These are phyloP conservation scores for Metschnikowia shivogae DNA, from an alignment of 805 yeast genomes.

Conservation along the genomic window DNA sequence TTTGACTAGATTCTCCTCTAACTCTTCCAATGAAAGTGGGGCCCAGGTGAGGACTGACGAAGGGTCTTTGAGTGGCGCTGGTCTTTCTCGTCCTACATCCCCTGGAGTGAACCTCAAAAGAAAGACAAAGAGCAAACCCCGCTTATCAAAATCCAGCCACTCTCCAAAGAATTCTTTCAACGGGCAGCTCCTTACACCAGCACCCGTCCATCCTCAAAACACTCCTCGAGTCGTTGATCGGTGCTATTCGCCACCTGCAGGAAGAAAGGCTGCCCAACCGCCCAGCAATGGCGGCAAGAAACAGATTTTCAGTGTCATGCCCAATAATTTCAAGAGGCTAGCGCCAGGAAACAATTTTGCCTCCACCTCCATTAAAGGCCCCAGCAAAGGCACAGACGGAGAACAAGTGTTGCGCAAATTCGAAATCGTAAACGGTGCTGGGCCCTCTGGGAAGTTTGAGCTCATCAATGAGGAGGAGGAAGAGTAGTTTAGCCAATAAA, in stretches of 20 bases:
- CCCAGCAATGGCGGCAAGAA: background rate
- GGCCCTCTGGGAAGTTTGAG: slow-evolving; percentile 1
- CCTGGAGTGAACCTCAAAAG: slow-evolving; percentile 11
- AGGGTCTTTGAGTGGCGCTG: slow-evolving; percentile 3
- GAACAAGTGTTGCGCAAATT: slow-evolving; percentile 1
- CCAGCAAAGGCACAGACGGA: background rate
- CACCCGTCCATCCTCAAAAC: slow-evolving; percentile 7
- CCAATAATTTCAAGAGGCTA: background rate
- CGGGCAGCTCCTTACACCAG: slow-evolving; percentile 7
- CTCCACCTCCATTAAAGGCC: background rate
- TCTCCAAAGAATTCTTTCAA: slow-evolving; percentile 1
- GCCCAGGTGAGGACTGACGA: slow-evolving; percentile 9
- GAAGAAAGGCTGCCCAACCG: background rate
- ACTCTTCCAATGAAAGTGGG: slow-evolving; percentile 35
- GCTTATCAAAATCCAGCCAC: slow-evolving; percentile 1
- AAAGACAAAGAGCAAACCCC: slow-evolving; percentile 9
- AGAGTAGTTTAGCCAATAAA: background rate
- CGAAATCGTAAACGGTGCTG: background rate
- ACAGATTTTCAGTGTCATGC: background rate
- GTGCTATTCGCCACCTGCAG: slow-evolving; percentile 4
- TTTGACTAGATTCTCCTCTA: slow-evolving; percentile 32
- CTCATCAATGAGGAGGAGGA: slow-evolving; percentile 6
- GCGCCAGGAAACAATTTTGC: background rate
- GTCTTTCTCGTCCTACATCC: slow-evolving; percentile 6
- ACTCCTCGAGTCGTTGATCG: background rate